Evolutionary conservation across 1,284 basidiomycete genomes (phyloP).

Genomic region (Vanrija sp.): DNA sequence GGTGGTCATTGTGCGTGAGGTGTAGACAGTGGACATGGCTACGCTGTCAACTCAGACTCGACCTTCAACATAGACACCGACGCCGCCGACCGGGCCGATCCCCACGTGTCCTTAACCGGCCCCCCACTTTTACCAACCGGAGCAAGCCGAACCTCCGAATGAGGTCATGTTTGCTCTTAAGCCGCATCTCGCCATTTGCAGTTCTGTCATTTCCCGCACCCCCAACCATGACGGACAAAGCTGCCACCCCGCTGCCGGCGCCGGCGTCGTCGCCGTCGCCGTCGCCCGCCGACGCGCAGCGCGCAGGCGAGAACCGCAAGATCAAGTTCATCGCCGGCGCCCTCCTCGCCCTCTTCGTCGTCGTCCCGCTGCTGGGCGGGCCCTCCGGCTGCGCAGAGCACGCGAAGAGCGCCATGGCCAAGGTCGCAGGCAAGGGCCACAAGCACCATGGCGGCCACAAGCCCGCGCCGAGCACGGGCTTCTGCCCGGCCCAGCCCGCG

Average conservation of each 20-base stretch:
- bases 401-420: background rate
- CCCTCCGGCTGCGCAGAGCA: background rate
- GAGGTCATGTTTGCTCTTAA: background rate
- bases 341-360: slow-evolving; percentile 8
- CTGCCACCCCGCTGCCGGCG: background rate
- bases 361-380: slow-evolving; percentile 11
- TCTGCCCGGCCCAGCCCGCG: slow-evolving; percentile 36
- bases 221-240: background rate
- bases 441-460: background rate
- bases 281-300: background rate
- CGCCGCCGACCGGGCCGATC: too few relatives aligned
- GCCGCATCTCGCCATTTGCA: background rate
- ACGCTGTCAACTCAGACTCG: background rate
- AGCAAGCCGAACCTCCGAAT: too few relatives aligned
- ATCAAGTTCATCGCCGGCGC: slow-evolving; percentile 1
- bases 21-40: too few relatives aligned
- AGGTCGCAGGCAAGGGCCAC: background rate
- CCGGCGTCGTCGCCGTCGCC: background rate
- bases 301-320: background rate
- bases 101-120: too few relatives aligned
- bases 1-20: slow-evolving; percentile 4
- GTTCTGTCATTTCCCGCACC: background rate
- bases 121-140: background rate
- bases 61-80: too few relatives aligned
- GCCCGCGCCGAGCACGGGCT: background rate